Conservation (phyloP, 1,139 yeast genomes). For the Saccharomyces hybrid region DNA sequence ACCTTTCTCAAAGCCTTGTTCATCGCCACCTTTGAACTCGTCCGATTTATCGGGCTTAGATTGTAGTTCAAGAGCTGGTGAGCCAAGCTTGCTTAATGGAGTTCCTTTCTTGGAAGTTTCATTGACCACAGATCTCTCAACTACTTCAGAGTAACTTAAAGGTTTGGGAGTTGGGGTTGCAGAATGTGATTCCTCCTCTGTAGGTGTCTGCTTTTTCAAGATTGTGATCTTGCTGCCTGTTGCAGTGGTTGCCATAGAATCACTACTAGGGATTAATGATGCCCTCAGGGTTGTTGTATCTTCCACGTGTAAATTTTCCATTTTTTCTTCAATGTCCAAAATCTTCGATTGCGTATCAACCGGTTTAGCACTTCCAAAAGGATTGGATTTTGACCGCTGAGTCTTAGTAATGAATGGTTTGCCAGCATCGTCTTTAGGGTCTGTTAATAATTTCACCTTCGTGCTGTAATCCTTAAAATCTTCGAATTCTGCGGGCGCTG, state of each 20-base stretch:
- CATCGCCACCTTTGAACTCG: not conserved
- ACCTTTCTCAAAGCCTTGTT: not conserved
- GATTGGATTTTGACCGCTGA: slow-evolving; percentile 40
- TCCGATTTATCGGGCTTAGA: slow-evolving; percentile 4
- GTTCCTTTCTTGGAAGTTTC: slow-evolving; percentile 2
- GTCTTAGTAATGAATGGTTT: slow-evolving; percentile 18
- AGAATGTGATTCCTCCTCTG: slow-evolving; percentile 9
- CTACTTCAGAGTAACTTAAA: slow-evolving; percentile 25
- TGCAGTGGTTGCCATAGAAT: slow-evolving; percentile 5
- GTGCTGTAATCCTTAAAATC: slow-evolving; percentile 29
- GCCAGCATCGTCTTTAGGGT: slow-evolving; percentile 24
- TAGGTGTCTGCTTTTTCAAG: slow-evolving; percentile 14
- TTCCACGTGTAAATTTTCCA: slow-evolving; percentile 40
- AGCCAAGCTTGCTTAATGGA: slow-evolving; percentile 9
- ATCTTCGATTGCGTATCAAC: slow-evolving; percentile 45
- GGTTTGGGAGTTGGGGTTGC: slow-evolving; percentile 12
- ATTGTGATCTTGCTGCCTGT: slow-evolving; percentile 11
- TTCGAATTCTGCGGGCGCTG: slow-evolving; percentile 24
- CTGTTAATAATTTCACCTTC: slow-evolving; percentile 19
- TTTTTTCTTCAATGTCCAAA: slow-evolving; percentile 41
- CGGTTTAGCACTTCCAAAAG: slow-evolving; percentile 50
- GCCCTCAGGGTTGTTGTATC: slow-evolving; percentile 54
- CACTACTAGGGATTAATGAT: slow-evolving; percentile 13
- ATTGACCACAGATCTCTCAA: slow-evolving; percentile 24
- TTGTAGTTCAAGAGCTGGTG: slow-evolving; percentile 5